Conservation (phyloP, 1,284 basidiomycete species). For the Sporisorium scitamineum region DNA sequence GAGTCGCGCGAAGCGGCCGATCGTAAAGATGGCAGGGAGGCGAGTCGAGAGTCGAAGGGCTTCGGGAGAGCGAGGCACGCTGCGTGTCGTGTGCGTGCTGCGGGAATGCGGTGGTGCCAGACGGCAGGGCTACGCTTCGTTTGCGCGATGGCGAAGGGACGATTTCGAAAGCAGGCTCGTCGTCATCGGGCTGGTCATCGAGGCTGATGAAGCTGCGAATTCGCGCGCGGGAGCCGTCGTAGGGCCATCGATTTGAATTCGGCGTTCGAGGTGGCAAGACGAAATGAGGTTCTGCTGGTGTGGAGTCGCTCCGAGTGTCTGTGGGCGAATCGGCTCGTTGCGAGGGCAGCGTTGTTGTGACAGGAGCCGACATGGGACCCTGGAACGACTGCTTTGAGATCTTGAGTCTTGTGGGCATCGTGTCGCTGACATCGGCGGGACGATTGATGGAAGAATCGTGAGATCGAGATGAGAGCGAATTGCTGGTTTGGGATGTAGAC, state of each 20-base stretch:
- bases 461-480: constrained; percentile 3
- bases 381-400: constrained; percentile 22
- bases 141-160: constrained; percentile 37
- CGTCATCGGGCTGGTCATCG: constrained; percentile 19
- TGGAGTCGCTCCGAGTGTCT: background rate
- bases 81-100: constrained; percentile 1
- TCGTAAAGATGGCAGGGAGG: constrained; percentile 13
- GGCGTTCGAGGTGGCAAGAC: constrained; percentile 27
- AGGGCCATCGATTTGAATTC: background rate
- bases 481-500: background rate
- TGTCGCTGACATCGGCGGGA: background rate
- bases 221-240: background rate
- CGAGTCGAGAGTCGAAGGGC: constrained; percentile 9
- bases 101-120: background rate
- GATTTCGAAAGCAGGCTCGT: constrained; percentile 40
- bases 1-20: constrained; percentile 30
- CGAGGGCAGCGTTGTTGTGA: background rate
- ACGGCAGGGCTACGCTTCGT: constrained; percentile 5
- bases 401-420: constrained; percentile 12
- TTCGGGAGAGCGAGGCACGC: constrained; percentile 5
- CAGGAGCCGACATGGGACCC: constrained; percentile 28
- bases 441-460: background rate
- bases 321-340: background rate
- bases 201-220: constrained; percentile 25
- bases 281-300: constrained; percentile 12